Percentiles rank a stretch among this genome's conserved stretches.
phyloP scores from a whole-genome alignment of 345 rosid genomes.

The Lepidium sativum region DNA sequence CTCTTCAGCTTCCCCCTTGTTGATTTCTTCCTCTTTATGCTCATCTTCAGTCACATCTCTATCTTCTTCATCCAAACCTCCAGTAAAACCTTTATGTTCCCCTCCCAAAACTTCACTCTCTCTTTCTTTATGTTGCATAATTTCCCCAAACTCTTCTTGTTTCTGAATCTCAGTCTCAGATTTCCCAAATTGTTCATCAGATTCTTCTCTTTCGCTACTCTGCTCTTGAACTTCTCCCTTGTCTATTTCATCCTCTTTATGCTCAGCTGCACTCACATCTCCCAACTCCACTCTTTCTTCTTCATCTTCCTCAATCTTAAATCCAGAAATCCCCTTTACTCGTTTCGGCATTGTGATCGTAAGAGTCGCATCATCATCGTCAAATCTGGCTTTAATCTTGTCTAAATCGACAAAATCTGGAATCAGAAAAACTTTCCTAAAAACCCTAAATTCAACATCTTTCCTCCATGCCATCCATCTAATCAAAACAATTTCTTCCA shows the following conservation, averaged over 20 bases:
- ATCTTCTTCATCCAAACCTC: neutral
- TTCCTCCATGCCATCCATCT: conserved; percentile 57
- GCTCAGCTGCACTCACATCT: conserved; percentile 9
- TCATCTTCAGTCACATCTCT: no score
- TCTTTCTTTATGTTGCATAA: no score
- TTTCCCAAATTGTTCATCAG: neutral
- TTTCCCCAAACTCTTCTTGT: conserved; percentile 4
- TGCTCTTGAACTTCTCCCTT: neutral
- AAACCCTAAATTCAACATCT: conserved; percentile 48
- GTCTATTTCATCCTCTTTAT: neutral
- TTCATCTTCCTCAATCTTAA: conserved; percentile 45
- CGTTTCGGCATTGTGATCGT: conserved; percentile 59
- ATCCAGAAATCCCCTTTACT: conserved; percentile 45
- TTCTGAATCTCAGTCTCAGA: no score
- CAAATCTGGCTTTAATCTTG: conserved; percentile 56
- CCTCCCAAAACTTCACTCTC: neutral
- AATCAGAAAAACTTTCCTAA: conserved; percentile 49
- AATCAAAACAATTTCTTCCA: conserved; percentile 55
- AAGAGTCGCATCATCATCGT: conserved; percentile 41
- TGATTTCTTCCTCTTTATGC: no score
- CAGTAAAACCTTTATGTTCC: no score
- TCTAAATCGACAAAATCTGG: conserved; percentile 54
- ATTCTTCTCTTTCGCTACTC: neutral
- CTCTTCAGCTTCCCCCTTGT: neutral
- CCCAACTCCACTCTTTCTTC: conserved; percentile 4